Evolutionary conservation across 2,329 filamentous ascomycete genomes (phyloP).

Genomic region (Ophiocordyceps sinensis): DNA sequence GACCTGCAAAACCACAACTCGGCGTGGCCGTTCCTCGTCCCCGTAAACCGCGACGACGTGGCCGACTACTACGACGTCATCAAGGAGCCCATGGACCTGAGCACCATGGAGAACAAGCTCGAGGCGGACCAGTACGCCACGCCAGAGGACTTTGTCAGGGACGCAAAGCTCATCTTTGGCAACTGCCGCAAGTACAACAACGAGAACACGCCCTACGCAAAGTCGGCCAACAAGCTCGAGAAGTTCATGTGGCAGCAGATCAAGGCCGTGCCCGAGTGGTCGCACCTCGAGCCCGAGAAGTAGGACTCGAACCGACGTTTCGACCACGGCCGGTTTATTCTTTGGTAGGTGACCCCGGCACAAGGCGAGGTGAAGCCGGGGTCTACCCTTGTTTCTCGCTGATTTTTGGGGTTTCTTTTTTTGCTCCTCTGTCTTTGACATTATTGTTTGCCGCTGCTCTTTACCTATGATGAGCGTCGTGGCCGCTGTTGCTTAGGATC

Average conservation of each 20-base stretch:
- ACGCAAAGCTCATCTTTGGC: slow-evolving; percentile 79
- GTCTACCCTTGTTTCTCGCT: no score
- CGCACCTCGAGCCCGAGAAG: slow-evolving; percentile 39
- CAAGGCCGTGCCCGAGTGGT: slow-evolving; percentile 87
- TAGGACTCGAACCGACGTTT: slow-evolving; percentile 10
- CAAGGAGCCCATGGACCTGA: slow-evolving; percentile 92
- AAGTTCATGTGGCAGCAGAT: slow-evolving; percentile 95
- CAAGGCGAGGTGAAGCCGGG: no score
- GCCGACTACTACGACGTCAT: slow-evolving; percentile 99
- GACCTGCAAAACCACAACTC: slow-evolving; percentile 88
- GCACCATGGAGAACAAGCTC: slow-evolving; percentile 90
- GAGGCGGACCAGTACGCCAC: slow-evolving; percentile 85
- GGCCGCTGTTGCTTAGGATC: no score
- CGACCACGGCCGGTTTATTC: background rate
- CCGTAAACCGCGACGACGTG: slow-evolving; percentile 90
- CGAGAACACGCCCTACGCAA: slow-evolving; percentile 86
- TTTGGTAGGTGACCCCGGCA: background rate
- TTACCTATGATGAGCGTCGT: no score
- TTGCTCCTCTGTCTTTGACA: no score
- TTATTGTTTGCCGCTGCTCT: no score
- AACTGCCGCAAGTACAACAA: slow-evolving; percentile 97
- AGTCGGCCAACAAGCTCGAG: slow-evolving; percentile 83
- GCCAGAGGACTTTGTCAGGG: slow-evolving; percentile 83
- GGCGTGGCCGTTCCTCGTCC: slow-evolving; percentile 88
- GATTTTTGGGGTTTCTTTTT: no score